phyloP scores from a whole-genome alignment of 2,329 filamentous ascomycete species.

The Penicillium hordei region DNA sequence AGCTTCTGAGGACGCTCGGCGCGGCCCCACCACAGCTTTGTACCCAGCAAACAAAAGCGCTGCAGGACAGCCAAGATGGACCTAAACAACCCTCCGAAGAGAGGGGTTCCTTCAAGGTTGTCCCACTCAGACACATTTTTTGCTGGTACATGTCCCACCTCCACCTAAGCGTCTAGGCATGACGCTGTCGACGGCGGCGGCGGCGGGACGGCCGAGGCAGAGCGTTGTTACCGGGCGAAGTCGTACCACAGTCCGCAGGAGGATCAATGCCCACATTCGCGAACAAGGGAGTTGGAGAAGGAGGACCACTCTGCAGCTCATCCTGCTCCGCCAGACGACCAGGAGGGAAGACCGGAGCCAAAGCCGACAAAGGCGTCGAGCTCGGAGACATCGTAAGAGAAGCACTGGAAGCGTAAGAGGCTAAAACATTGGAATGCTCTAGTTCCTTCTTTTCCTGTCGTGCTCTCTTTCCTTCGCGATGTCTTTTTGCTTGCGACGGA shows the following conservation, averaged over 20 bases:
- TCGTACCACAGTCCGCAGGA: conserved; percentile 1
- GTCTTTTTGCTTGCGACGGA: conserved; percentile 1
- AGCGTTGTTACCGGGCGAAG: not conserved
- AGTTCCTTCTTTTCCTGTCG: not conserved
- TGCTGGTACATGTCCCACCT: not conserved
- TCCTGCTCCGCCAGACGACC: not conserved
- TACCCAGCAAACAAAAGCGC: not conserved
- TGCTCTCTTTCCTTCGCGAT: not conserved
- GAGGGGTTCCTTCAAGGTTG: not conserved
- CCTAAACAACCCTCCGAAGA: conserved; percentile 5
- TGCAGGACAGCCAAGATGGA: not conserved
- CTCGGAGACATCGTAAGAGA: not conserved
- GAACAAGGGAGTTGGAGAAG: not conserved
- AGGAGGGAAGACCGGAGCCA: conserved; percentile 1
- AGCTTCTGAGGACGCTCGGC: not conserved
- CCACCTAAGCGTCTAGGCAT: not conserved
- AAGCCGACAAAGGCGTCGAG: conserved; percentile 2
- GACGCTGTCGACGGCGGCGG: not conserved
- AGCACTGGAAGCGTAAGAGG: conserved; percentile 3
- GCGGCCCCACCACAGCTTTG: not conserved
- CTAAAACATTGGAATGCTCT: not conserved
- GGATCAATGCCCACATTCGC: not conserved
- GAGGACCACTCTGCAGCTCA: conserved; percentile 4
- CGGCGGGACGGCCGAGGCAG: not conserved
- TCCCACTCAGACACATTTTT: not conserved